Base-by-base conservation (phyloP, 768 basidiomycete genomes). In the Pulveroboletus ravenelii region DNA sequence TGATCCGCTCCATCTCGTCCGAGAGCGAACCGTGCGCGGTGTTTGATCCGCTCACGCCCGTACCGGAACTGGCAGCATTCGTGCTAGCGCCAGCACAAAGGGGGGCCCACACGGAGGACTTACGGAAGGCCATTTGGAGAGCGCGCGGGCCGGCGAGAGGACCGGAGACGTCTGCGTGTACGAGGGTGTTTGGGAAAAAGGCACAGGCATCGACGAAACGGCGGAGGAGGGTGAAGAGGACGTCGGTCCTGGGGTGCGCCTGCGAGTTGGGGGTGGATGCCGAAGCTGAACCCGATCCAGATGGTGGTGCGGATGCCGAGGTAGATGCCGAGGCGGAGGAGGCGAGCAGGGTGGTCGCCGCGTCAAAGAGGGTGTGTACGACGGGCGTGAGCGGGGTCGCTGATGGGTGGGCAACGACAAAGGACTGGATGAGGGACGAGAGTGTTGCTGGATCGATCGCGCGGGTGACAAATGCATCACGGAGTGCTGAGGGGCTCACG, bases 1-100 rank as follows among this genome's bases (percentile, higher is more conserved):
- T 80, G 48, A 84, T 81, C 15, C 82, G 74, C 49, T 82, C 79
- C 77, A 84, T 78, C 60, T 83, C 80, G 56, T 81, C 81, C 7
- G 75, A 70, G 43, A 82, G 67, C 17, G 78, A 77, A 0, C 65
- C 51, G 5, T 62, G 56, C 10, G 47, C 39, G 5, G 56, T 5
- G 34, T 12, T 30, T 9, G 6, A 14, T 30, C 23, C 29, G 7
- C 6, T 7, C 3, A 5, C 8, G 13, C 17, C 23, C 15, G 32
- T 35, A 7, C 42, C 12, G 14, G 29, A 10, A 31, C 32, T 7
- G 5, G 34, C 31, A 3, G 8, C 4, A 25, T 5, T 15, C 23
- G 23, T 20, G 2, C 39, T 12, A 12, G 10, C 4, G 10, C 14
- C 9, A 20, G 17, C 15, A 45, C 35, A 42, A 42, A 62, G 64